Conservation (phyloP, 176 grass and related monocot species). For the Oryza meyeriana region DNA sequence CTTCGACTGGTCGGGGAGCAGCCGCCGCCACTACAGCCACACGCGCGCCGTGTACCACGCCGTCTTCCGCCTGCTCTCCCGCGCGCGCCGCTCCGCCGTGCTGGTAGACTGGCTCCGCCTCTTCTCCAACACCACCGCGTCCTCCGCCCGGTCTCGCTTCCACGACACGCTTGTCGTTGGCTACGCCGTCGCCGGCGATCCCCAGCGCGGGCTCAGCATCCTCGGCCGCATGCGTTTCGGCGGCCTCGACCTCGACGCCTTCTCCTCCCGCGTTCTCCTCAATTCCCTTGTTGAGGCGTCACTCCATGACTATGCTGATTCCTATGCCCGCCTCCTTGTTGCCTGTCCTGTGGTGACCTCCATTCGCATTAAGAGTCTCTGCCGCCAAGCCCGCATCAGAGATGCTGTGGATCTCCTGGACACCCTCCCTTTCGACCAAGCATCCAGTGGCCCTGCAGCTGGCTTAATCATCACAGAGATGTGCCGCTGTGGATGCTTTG, state of each 20-base stretch:
- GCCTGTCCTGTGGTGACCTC: conserved; percentile 35
- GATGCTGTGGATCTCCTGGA: conserved; percentile 65
- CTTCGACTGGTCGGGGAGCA: conserved; percentile 85
- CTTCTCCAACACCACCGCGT: conserved; percentile 44
- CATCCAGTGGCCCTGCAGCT: conserved; percentile 32
- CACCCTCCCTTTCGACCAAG: conserved; percentile 37
- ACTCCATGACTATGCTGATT: conserved; percentile 70
- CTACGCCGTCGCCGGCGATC: conserved; percentile 82
- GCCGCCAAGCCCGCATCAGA: conserved; percentile 34
- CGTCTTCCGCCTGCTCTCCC: conserved; percentile 57
- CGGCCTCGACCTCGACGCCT: conserved; percentile 59
- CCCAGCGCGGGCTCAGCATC: conserved; percentile 62
- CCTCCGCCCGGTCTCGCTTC: conserved; percentile 44
- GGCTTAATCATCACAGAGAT: conserved; percentile 44
- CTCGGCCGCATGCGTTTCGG: conserved; percentile 73
- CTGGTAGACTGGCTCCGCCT: conserved; percentile 83
- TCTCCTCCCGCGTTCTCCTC: conserved; percentile 73
- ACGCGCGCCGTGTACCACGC: conserved; percentile 61
- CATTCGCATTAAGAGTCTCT: conserved; percentile 80
- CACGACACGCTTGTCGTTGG: conserved; percentile 76
- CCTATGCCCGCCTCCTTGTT: conserved; percentile 43
- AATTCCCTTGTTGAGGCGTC: conserved; percentile 90
- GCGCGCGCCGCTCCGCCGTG: conserved; percentile 41
- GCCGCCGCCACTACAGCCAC: conserved; percentile 54
- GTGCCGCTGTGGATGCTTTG: conserved; percentile 46